A percentile compares a stretch with the other conserved stretches of the same genome.
Conservation (phyloP, 352 stramenopile species). For the Phytophthora capsici region DNA sequence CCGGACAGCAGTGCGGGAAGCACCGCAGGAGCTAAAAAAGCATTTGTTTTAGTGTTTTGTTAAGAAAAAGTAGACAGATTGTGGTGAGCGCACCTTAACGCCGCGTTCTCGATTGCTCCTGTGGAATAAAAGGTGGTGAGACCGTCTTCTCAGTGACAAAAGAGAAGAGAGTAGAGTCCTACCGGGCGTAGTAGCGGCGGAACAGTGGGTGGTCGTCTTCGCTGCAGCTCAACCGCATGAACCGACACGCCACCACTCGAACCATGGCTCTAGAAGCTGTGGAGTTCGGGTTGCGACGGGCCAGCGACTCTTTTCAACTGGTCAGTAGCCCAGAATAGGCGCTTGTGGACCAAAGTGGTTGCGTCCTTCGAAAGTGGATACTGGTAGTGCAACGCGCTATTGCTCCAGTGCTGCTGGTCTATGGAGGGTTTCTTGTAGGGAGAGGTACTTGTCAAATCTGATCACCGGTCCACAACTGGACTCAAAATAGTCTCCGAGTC, state of each 20-base stretch:
- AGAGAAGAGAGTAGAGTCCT: neutral
- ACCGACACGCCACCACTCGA: conserved; percentile 18
- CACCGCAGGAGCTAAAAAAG: conserved; percentile 28
- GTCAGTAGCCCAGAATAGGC: too few species aligned
- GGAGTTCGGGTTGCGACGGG: too few species aligned
- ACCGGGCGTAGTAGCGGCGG: conserved; percentile 35
- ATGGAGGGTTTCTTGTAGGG: neutral
- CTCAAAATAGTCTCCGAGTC: too few species aligned
- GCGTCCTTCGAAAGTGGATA: conserved; percentile 3
- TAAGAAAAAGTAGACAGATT: neutral
- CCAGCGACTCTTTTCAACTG: too few species aligned
- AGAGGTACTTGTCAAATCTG: neutral
- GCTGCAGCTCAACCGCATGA: conserved; percentile 31
- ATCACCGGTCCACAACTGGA: too few species aligned
- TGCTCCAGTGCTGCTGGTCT: too few species aligned
- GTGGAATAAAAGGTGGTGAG: neutral
- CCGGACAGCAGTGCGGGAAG: conserved; percentile 56
- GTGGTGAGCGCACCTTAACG: conserved; percentile 20
- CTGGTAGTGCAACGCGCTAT: neutral
- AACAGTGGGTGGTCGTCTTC: conserved; percentile 40
- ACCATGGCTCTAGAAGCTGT: conserved; percentile 1
- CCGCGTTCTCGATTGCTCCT: conserved; percentile 28
- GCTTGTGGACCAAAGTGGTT: too few species aligned
- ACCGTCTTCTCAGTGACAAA: too few species aligned
- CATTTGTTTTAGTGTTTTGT: neutral